These are phyloP conservation scores for Monosporascus ibericus DNA, from an alignment of 2,329 filamentous ascomycete species.

Conservation along the genomic window DNA sequence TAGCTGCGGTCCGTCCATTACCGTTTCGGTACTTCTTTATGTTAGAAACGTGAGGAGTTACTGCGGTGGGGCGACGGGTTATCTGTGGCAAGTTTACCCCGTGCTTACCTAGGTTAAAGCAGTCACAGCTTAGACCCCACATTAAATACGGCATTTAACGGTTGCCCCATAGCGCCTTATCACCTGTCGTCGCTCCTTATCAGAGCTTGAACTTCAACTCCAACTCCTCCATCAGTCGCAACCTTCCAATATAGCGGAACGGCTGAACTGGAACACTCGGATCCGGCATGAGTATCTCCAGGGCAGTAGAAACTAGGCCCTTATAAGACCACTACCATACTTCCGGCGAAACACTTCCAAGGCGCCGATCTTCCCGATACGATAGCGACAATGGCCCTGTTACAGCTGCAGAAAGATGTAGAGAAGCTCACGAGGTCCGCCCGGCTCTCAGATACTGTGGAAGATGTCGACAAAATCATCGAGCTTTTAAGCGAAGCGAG, in stretches of 20 bases:
- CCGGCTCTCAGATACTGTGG: constrained; percentile 63
- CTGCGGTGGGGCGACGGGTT: no score
- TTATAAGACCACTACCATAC: background rate
- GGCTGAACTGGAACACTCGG: background rate
- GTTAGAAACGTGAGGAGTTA: no score
- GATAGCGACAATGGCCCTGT: constrained; percentile 37
- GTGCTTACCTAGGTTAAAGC: no score
- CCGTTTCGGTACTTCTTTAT: no score
- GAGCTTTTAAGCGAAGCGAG: constrained; percentile 68
- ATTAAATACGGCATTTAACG: no score
- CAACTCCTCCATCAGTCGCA: background rate
- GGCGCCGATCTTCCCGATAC: no score
- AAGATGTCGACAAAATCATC: constrained; percentile 79
- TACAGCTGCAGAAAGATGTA: constrained; percentile 64
- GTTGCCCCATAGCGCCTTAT: background rate
- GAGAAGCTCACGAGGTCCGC: constrained; percentile 63
- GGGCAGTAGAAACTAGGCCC: background rate
- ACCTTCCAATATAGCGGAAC: background rate
- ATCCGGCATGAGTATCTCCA: background rate
- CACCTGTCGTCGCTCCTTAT: background rate
- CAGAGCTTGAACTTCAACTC: no score
- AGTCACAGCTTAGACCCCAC: no score
- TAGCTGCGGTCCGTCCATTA: no score
- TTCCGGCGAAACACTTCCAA: no score
- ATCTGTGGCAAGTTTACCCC: no score